phyloP scores from a whole-genome alignment of 176 grass and related monocot species.

The Zoysia pacifica region DNA sequence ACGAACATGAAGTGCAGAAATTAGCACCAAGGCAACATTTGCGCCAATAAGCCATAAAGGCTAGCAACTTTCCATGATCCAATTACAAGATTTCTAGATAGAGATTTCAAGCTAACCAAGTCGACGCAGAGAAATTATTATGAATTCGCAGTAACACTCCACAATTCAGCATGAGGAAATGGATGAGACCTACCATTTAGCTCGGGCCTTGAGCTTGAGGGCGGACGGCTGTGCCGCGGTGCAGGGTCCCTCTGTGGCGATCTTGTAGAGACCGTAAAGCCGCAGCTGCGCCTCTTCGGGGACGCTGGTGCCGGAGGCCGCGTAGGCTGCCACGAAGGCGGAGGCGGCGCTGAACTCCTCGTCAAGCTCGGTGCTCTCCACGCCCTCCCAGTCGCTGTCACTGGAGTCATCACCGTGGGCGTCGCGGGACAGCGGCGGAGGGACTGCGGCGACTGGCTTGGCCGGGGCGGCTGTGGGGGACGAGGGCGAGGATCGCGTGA shows the following conservation, averaged over 20 bases:
- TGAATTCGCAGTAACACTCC: neutral
- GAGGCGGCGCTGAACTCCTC: conserved; percentile 87
- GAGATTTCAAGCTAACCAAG: neutral
- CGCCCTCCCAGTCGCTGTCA: conserved; percentile 91
- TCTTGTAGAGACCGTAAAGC: conserved; percentile 96
- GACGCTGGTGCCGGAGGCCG: conserved; percentile 63
- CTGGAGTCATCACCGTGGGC: neutral
- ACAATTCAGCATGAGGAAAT: neutral
- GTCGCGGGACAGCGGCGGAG: neutral
- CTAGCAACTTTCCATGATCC: neutral
- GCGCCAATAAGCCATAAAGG: neutral
- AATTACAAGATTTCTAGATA: neutral
- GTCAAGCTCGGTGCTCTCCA: conserved; percentile 91
- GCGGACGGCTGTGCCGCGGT: conserved; percentile 80
- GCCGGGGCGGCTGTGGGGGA: conserved; percentile 14
- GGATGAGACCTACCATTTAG: conserved; percentile 72
- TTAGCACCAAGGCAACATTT: conserved; percentile 1
- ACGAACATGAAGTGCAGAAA: neutral
- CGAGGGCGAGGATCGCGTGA: conserved; percentile 50
- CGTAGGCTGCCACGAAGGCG: conserved; percentile 80
- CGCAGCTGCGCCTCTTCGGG: conserved; percentile 77
- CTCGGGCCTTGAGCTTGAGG: conserved; percentile 84
- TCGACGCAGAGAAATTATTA: neutral
- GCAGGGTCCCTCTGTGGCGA: conserved; percentile 94
- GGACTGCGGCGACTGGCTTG: neutral